Percentiles rank a stretch among this genome's conserved stretches.
Conservation (phyloP, 352 stramenopile species). For the Phytophthora cactorum region DNA sequence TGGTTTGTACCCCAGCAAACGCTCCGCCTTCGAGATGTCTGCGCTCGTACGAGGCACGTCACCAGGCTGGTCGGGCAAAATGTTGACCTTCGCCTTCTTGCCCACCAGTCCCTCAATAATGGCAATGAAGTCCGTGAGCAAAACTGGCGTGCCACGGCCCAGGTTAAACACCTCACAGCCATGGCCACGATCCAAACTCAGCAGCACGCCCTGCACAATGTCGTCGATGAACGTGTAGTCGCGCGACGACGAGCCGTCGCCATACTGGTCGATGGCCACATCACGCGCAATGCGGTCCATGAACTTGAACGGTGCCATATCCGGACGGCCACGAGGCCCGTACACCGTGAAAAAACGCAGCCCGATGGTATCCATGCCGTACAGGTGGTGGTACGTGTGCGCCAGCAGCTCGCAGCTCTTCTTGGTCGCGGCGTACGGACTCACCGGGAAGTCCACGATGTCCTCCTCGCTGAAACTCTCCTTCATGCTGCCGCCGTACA, state of each 20-base stretch:
- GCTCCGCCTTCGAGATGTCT: constrained; percentile 95
- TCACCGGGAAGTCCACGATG: constrained; percentile 94
- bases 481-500: constrained; percentile 95
- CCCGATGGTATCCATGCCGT: constrained; percentile 94
- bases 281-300: constrained; percentile 95
- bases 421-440: constrained; percentile 97
- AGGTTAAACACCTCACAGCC: constrained; percentile 98
- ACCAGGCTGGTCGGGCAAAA: constrained; percentile 95
- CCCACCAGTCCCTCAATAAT: constrained; percentile 95
- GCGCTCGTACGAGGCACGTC: constrained; percentile 97
- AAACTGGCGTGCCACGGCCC: constrained; percentile 92
- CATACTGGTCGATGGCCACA: constrained; percentile 96
- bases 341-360: constrained; percentile 99
- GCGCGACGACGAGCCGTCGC: constrained; percentile 93
- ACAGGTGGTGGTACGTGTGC: constrained; percentile 97
- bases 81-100: constrained; percentile 94
- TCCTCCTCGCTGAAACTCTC: constrained; percentile 91
- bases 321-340: constrained; percentile 93
- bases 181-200: constrained; percentile 67
- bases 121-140: constrained; percentile 95
- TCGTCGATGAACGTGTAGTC: constrained; percentile 99
- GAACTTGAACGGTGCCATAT: constrained; percentile 99
- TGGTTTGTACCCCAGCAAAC: constrained; percentile 95
- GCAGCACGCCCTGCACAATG: constrained; percentile 96
- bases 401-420: constrained; percentile 97